These are phyloP conservation scores for Colletotrichum eleusines DNA, from an alignment of 2,329 filamentous ascomycete genomes.

Conservation along the genomic window DNA sequence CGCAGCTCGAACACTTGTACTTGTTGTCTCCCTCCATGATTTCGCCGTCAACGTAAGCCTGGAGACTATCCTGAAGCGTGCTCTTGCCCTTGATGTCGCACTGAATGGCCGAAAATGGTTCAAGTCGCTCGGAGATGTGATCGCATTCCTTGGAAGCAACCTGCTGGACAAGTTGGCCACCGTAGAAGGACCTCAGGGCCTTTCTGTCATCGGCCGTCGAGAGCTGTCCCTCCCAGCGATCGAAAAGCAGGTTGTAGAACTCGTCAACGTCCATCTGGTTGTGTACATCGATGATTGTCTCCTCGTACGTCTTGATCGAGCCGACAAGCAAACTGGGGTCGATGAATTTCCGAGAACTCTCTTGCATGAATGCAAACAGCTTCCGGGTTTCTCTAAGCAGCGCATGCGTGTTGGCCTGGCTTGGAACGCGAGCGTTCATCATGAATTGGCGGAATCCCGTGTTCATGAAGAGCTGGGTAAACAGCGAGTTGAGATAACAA, in stretches of 20 bases:
- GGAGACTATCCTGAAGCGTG: constrained; percentile 85
- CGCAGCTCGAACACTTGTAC: constrained; percentile 94
- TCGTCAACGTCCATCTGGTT: constrained; percentile 99
- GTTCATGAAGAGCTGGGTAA: constrained; percentile 98
- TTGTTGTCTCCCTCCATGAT: constrained; percentile 98
- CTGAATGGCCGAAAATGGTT: constrained; percentile 94
- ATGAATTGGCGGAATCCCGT: constrained; percentile 88
- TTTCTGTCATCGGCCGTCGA: constrained; percentile 75
- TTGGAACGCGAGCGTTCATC: constrained; percentile 70
- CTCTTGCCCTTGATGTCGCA: constrained; percentile 96
- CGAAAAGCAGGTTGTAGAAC: constrained; percentile 94
- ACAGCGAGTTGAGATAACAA: constrained; percentile 94
- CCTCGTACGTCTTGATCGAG: constrained; percentile 85
- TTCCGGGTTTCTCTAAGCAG: constrained; percentile 83
- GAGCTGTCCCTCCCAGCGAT: constrained; percentile 89
- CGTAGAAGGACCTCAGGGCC: constrained; percentile 85
- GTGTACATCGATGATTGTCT: constrained; percentile 84
- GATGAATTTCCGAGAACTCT: constrained; percentile 78
- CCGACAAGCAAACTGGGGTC: constrained; percentile 80
- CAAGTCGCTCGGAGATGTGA: constrained; percentile 90
- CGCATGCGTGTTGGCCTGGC: constrained; percentile 68
- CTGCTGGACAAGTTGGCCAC: constrained; percentile 92
- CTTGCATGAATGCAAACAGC: constrained; percentile 88
- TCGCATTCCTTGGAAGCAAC: constrained; percentile 95
- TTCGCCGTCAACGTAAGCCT: constrained; percentile 96